A percentile compares a stretch with the other conserved stretches of the same genome.
Evolutionary conservation across 305 asterid species (phyloP).

Genomic region (Fraxinus greggii): DNA sequence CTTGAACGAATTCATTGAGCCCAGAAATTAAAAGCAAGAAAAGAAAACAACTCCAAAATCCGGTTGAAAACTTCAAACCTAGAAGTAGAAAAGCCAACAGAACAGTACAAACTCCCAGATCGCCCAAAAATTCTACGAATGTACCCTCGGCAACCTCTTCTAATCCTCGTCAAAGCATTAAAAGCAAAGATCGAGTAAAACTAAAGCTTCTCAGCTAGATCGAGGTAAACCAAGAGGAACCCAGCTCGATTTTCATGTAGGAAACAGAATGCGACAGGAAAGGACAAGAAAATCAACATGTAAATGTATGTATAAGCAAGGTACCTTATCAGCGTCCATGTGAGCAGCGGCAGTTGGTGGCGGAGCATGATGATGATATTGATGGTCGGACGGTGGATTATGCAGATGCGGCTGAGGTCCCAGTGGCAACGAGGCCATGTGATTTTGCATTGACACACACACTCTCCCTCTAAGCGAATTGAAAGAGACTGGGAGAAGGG

Average conservation of each 20-base stretch:
- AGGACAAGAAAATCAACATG: neutral
- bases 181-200: slow-evolving; percentile 22
- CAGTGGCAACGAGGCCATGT: slow-evolving; percentile 86
- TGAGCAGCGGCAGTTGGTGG: slow-evolving; percentile 41
- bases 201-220: slow-evolving; percentile 42
- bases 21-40: neutral
- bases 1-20: neutral
- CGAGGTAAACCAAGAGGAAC: slow-evolving; percentile 32
- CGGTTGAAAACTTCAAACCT: slow-evolving; percentile 25
- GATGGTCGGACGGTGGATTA: slow-evolving; percentile 50
- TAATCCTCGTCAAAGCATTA: slow-evolving; percentile 4
- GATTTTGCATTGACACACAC: slow-evolving; percentile 29
- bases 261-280: slow-evolving; percentile 3
- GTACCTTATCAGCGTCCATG: slow-evolving; percentile 73
- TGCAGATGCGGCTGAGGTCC: slow-evolving; percentile 64
- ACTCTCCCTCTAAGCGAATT: slow-evolving; percentile 8
- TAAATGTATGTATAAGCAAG: neutral
- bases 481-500: too few relatives aligned
- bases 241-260: slow-evolving; percentile 32
- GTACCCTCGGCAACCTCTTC: slow-evolving; percentile 11
- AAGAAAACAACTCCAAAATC: slow-evolving; percentile 7
- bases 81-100: slow-evolving; percentile 16
- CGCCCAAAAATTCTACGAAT: slow-evolving; percentile 34
- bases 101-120: slow-evolving; percentile 27
- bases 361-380: slow-evolving; percentile 37